These are phyloP conservation scores for Lenzites betulinus DNA, from an alignment of 768 basidiomycete genomes.

Conservation along the genomic window DNA sequence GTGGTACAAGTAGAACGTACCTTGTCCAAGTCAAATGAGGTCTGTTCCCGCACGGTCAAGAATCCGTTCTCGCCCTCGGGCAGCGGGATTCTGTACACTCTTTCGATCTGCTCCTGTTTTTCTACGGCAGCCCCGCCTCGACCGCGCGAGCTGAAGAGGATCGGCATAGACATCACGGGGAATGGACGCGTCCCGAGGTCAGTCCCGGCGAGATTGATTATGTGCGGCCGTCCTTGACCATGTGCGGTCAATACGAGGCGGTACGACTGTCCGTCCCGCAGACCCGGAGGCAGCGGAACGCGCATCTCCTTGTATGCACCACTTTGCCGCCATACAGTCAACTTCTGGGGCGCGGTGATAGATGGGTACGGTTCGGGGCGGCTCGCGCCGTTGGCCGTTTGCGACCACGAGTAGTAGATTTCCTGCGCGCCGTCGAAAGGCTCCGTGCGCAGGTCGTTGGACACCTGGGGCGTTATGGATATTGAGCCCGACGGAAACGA, in stretches of 20 bases:
- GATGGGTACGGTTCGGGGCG: slow-evolving; percentile 15
- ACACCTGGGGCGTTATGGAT: slow-evolving; percentile 78
- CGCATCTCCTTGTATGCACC: slow-evolving; percentile 77
- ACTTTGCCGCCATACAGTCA: slow-evolving; percentile 71
- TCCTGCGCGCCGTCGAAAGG: slow-evolving; percentile 53
- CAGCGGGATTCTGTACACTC: slow-evolving; percentile 45
- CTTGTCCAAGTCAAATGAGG: slow-evolving; percentile 92
- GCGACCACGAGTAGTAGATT: slow-evolving; percentile 70
- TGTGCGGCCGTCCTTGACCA: slow-evolving; percentile 28
- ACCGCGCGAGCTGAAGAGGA: slow-evolving; percentile 43
- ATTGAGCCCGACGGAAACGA: slow-evolving; percentile 46
- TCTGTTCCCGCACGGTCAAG: slow-evolving; percentile 72
- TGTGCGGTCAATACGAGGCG: slow-evolving; percentile 58
- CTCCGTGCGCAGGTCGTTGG: slow-evolving; percentile 90
- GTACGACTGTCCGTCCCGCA: slow-evolving; percentile 60
- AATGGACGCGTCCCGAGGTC: slow-evolving; percentile 51
- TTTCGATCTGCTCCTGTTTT: slow-evolving; percentile 72
- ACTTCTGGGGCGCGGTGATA: slow-evolving; percentile 52
- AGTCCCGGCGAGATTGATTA: slow-evolving; percentile 46
- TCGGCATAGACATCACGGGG: slow-evolving; percentile 70
- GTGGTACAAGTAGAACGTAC: slow-evolving; percentile 41
- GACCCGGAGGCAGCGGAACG: slow-evolving; percentile 61
- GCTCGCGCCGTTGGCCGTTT: slow-evolving; percentile 4
- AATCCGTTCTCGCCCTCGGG: slow-evolving; percentile 18
- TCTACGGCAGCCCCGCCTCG: slow-evolving; percentile 18